Evolutionary conservation across 78 protist genomes (phyloP), one percentile per base, ranked within the genome.

Genomic region (Speleostelium caveatum): DNA sequence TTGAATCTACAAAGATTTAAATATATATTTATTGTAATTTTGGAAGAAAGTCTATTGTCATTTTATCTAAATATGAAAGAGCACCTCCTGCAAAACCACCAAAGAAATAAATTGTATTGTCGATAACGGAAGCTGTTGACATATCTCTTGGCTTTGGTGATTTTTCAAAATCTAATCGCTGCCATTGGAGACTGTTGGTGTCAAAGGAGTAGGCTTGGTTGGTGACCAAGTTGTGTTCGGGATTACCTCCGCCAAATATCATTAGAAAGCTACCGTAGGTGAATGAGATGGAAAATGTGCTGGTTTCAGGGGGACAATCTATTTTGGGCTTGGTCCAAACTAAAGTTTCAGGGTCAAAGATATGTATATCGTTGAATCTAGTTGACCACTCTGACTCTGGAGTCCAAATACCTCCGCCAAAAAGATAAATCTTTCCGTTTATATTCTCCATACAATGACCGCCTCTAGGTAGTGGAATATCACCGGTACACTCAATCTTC

Each of bases 21-120:
- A 45, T 45, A 45, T 6, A 45, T 45, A 6, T 14, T 45, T 45
- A 45, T 45, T 45, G 53, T 45, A 58, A 58, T 22, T 19, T 19
- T 58, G 85, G 85, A 26, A 2, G 56, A 59, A 59, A 75, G 55
- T 75, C 41, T 12, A 75, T 21, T 2, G 66, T 59, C 16, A 75
- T 58, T 41, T 75, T 33, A 41, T 75, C 85, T 5, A 26, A 75
- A 30, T 59, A 60, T 36, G 39, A 28, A 41, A 75, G 35, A 5
- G 85, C 59, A 75, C 85, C 85, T 26, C 85, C 42, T 26, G 85
- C 58, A 39, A 38, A 75, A 41, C 85, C 85, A 75, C 85, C 79
- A 41, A 42, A 75, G 28, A 75, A 8, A 30, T 26, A 75, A 2
- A 75, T 41, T 1, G 41, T 33, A 36, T 75, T 60, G 30, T 60